These are phyloP conservation scores for Mycotypha africana DNA, from an alignment of 371 early-diverging fungal genomes.

Conservation along the genomic window DNA sequence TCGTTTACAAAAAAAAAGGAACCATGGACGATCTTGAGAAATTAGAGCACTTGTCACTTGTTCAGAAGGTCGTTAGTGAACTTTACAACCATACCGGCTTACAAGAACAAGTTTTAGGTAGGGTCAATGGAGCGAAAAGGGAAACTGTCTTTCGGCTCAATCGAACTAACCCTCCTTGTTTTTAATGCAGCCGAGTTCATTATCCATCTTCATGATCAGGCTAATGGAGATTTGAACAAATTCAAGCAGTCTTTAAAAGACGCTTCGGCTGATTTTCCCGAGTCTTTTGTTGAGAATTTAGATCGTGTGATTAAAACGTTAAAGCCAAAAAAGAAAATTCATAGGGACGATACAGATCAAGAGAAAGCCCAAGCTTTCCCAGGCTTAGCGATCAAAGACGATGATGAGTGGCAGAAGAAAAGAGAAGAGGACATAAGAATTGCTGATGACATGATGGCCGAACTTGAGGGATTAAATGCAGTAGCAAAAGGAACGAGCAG, in stretches of 20 bases:
- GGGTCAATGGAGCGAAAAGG: neutral
- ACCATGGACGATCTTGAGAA: constrained; percentile 66
- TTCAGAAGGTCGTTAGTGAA: constrained; percentile 89
- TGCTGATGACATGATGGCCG: constrained; percentile 52
- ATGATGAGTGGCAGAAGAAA: constrained; percentile 45
- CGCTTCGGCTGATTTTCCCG: constrained; percentile 79
- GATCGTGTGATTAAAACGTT: constrained; percentile 87
- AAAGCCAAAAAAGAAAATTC: constrained; percentile 51
- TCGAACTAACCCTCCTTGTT: neutral
- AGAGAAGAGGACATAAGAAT: constrained; percentile 37
- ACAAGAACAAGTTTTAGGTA: constrained; percentile 77
- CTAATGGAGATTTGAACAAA: constrained; percentile 47
- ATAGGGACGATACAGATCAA: constrained; percentile 21
- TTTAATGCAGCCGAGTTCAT: constrained; percentile 67
- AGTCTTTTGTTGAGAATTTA: constrained; percentile 76
- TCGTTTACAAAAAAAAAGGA: neutral
- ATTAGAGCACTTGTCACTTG: constrained; percentile 85
- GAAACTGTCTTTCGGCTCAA: neutral
- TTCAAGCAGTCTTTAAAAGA: constrained; percentile 73
- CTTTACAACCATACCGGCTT: constrained; percentile 90
- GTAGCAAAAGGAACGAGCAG: constrained; percentile 1
- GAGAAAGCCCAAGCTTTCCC: constrained; percentile 68
- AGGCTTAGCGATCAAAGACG: constrained; percentile 74
- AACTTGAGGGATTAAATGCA: constrained; percentile 47
- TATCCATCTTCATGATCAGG: constrained; percentile 67